Evolutionary conservation across 768 basidiomycete species (phyloP).

Genomic region (Panus rudis): DNA sequence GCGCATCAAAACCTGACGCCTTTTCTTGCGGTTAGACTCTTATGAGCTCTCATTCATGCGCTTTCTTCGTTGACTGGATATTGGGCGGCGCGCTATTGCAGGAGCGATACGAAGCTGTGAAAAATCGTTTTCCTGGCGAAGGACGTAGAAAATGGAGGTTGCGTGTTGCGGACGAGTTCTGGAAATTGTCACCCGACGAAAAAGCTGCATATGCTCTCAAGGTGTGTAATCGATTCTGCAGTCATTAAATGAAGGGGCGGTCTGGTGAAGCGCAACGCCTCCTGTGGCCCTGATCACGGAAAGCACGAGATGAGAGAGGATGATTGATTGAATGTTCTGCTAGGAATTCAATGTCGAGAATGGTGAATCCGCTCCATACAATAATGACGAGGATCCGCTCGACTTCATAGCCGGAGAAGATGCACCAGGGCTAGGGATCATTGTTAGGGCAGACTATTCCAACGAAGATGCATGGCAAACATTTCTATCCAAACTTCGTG

Average conservation of each 20-base stretch:
- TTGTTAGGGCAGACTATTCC: constrained; percentile 70
- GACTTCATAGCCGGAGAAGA: constrained; percentile 37
- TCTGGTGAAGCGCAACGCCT: not conserved
- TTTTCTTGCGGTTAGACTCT: constrained; percentile 14
- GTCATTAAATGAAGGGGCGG: not conserved
- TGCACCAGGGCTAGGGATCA: constrained; percentile 46
- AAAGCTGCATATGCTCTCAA: constrained; percentile 14
- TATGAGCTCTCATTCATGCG: too few relatives aligned
- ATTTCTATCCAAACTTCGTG: constrained; percentile 44
- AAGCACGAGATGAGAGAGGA: not conserved
- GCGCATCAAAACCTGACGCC: constrained; percentile 4
- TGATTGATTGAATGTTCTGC: not conserved
- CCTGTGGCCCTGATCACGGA: not conserved
- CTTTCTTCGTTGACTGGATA: too few relatives aligned
- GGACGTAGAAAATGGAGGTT: constrained; percentile 53
- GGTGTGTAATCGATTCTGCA: constrained; percentile 9
- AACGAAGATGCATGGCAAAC: constrained; percentile 58
- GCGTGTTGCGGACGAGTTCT: constrained; percentile 43
- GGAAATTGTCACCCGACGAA: constrained; percentile 28
- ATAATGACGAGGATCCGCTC: constrained; percentile 45
- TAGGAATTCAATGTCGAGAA: not conserved
- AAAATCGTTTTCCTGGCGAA: constrained; percentile 39
- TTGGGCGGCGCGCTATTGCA: too few relatives aligned
- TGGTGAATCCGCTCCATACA: constrained; percentile 16
- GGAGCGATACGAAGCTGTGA: constrained; percentile 36